These are phyloP conservation scores for Diaporthe vaccinii DNA, from an alignment of 2,329 filamentous ascomycete genomes.

Conservation along the genomic window DNA sequence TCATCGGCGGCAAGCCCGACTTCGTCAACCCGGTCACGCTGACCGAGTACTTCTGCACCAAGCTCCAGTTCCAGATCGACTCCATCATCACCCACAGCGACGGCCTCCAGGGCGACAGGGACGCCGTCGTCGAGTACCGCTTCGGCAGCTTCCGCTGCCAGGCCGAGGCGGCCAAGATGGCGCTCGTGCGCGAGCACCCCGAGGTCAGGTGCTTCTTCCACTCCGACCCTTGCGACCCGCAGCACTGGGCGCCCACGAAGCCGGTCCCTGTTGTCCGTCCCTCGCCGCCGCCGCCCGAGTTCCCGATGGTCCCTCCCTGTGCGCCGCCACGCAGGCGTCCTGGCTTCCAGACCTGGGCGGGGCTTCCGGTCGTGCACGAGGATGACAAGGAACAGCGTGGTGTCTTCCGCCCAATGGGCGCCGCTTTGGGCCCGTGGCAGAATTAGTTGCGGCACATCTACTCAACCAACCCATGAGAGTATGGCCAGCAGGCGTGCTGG, in stretches of 20 bases:
- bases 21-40: conserved; percentile 61
- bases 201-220: conserved; percentile 43
- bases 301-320: neutral
- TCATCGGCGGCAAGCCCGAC: conserved; percentile 59
- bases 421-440: neutral
- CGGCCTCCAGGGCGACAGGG: conserved; percentile 41
- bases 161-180: conserved; percentile 60
- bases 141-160: conserved; percentile 70
- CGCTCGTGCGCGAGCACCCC: conserved; percentile 46
- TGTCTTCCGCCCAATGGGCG: neutral
- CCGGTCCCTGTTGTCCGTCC: neutral
- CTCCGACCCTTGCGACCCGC: conserved; percentile 41
- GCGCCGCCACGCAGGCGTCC: neutral
- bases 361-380: neutral
- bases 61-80: conserved; percentile 64
- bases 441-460: no score
- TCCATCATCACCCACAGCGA: conserved; percentile 49
- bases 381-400: neutral
- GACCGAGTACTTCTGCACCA: conserved; percentile 55
- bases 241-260: conserved; percentile 1
- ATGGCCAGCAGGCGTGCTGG: neutral
- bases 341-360: neutral
- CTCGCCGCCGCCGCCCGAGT: neutral
- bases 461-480: neutral
- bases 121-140: conserved; percentile 60